Conservation (phyloP, 148 eudicot genomes). For the Rhododendron ferrugineum region DNA sequence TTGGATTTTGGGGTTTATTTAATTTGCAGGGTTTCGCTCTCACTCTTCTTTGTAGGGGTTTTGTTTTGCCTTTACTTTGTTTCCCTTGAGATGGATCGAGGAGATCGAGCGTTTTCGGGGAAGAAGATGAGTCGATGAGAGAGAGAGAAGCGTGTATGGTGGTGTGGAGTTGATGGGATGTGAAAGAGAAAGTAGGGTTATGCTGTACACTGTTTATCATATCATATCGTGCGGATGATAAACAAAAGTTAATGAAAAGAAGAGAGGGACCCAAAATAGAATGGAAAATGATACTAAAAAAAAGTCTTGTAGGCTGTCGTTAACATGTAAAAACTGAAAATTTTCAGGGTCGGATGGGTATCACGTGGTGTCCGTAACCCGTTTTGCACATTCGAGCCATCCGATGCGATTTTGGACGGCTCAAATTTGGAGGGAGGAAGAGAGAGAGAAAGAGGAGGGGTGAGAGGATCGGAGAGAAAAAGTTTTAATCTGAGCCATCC, state of each 20-base stretch:
- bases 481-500: too few relatives aligned
- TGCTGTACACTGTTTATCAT: not conserved
- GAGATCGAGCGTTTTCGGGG: not conserved
- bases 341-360: rapidly evolving
- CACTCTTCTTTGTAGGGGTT: not conserved
- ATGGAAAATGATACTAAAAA: too few relatives aligned
- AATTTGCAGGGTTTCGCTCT: not conserved
- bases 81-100: not conserved
- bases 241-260: not conserved
- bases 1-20: not conserved
- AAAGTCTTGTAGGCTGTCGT: too few relatives aligned
- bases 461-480: too few relatives aligned
- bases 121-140: not conserved
- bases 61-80: too few relatives aligned
- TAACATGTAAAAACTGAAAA: too few relatives aligned
- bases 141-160: not conserved
- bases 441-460: too few relatives aligned
- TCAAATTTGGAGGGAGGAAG: too few relatives aligned
- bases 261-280: not conserved
- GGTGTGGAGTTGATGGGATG: not conserved
- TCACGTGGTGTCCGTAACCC: too few relatives aligned
- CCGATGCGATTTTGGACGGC: too few relatives aligned
- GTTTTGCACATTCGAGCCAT: too few relatives aligned
- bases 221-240: not conserved
- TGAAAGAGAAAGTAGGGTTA: not conserved